Evolutionary conservation across 352 stramenopile species (phyloP).

Genomic region (Saprolegnia diclina): DNA sequence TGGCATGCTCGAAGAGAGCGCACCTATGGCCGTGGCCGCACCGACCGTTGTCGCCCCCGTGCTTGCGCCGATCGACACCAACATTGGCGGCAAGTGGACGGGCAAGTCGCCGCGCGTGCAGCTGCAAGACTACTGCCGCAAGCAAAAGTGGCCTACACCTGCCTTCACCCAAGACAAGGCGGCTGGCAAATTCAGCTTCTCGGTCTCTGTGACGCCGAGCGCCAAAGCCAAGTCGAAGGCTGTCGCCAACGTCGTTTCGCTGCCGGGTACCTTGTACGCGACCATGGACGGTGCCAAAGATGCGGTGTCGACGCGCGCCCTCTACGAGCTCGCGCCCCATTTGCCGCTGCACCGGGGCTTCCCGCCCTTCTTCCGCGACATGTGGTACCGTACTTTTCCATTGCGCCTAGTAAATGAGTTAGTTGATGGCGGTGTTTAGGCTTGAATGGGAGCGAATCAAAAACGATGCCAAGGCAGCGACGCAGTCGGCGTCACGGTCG

Average conservation of each 20-base stretch:
- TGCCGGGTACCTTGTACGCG: conserved; percentile 13
- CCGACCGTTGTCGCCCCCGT: neutral
- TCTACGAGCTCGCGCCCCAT: conserved; percentile 83
- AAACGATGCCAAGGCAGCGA: conserved; percentile 35
- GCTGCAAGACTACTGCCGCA: conserved; percentile 85
- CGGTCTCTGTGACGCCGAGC: conserved; percentile 20
- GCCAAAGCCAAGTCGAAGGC: neutral
- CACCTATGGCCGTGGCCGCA: conserved; percentile 31
- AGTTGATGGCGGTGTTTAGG: neutral
- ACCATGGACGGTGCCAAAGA: conserved; percentile 73
- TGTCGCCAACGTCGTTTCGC: neutral
- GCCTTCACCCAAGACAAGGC: conserved; percentile 50
- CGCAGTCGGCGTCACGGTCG: conserved; percentile 27
- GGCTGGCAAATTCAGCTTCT: conserved; percentile 24
- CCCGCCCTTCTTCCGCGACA: conserved; percentile 74
- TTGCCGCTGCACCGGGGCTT: conserved; percentile 87
- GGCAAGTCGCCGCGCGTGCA: conserved; percentile 81
- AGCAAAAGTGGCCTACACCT: conserved; percentile 72
- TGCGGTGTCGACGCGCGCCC: conserved; percentile 62
- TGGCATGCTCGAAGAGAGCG: conserved; percentile 38
- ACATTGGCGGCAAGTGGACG: conserved; percentile 17
- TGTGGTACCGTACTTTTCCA: conserved; percentile 54
- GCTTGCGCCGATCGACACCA: neutral
- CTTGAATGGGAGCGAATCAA: conserved; percentile 48
- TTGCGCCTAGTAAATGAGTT: neutral